Base-by-base conservation (phyloP, 495 filamentous ascomycete genomes). In the Emericellopsis terricola region DNA sequence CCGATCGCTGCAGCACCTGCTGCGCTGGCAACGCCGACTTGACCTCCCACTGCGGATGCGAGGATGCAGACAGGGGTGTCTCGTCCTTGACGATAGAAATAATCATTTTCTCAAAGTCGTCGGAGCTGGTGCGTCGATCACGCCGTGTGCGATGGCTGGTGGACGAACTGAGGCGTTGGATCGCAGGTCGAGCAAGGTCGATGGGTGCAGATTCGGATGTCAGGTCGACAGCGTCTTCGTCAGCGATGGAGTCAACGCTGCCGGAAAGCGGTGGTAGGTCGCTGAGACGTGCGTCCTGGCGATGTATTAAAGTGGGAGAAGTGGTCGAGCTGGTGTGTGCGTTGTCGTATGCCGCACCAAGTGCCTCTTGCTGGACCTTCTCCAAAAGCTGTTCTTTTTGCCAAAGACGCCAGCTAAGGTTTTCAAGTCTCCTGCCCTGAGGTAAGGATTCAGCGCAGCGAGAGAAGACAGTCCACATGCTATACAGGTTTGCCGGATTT, bases 381-480 rank as follows among this genome's bases (percentile, higher is more conserved):
- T 86, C 91, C 58, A 89, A 96, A 43, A 99, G 89, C 7, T 85
- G 93, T 51, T 96, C 91, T 33, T 84, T 72, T 41, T 80, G 91
- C 87, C 86, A 99, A 41, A 99, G 60, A 38, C 89, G 66, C 89
- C 89, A 99, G 45, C 78, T 87, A 19, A 99, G 52, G 57, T 99
- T 99, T 51, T 96, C 91, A 39, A 94, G 62, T 47, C 89, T 67
- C 46, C 83, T 73, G 15, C 89, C 89, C 52, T 94, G 78, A 45
- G 93, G 85, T 49, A 99, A 76, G 38, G 86, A 87, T 41, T 89
- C 82, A 44, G 84, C 81, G 57, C 85, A 93, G 66, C 85, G 81
- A 2, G 85, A 87, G 51, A 99, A 96, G 19, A 96, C 86, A 56
- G 84, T 85, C 84, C 87, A 94, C 76, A 97, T 91, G 60, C 83